phyloP scores from a whole-genome alignment of 805 yeast species.

The Saturnispora zaruensis region DNA sequence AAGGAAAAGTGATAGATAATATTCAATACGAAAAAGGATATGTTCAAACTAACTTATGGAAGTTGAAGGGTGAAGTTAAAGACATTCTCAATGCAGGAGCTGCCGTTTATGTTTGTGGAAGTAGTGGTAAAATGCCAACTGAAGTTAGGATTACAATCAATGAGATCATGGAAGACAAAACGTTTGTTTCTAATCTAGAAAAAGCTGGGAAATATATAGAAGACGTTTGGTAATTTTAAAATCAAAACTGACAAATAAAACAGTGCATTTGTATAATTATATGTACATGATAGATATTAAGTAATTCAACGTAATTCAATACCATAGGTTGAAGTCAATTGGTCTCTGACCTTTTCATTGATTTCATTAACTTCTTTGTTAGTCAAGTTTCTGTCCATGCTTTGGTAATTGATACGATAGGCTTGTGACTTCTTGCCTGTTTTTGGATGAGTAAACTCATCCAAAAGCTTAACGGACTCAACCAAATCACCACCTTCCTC shows the following conservation, averaged over 20 bases:
- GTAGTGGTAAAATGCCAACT: constrained; percentile 90
- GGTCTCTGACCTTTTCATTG: constrained; percentile 55
- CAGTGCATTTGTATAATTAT: not conserved
- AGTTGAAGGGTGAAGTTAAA: constrained; percentile 39
- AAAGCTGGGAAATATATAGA: constrained; percentile 51
- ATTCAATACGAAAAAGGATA: constrained; percentile 36
- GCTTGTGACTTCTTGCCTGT: constrained; percentile 71
- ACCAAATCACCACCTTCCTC: constrained; percentile 78
- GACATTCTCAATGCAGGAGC: constrained; percentile 51
- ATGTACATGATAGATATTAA: not conserved
- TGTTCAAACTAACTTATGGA: constrained; percentile 68
- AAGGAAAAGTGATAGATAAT: constrained; percentile 19
- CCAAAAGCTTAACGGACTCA: constrained; percentile 73
- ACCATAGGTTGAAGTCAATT: constrained; percentile 42
- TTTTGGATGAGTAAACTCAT: constrained; percentile 80
- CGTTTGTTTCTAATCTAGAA: constrained; percentile 39
- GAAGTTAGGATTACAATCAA: constrained; percentile 68
- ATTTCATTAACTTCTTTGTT: constrained; percentile 73
- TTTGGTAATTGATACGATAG: constrained; percentile 85
- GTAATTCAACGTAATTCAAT: constrained; percentile 42
- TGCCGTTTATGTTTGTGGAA: constrained; percentile 76
- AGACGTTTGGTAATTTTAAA: constrained; percentile 65
- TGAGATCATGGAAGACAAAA: constrained; percentile 31
- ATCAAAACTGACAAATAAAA: not conserved
- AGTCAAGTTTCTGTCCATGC: constrained; percentile 89